phyloP scores from a whole-genome alignment of 78 protist species.

The Goniomonas avonlea region DNA sequence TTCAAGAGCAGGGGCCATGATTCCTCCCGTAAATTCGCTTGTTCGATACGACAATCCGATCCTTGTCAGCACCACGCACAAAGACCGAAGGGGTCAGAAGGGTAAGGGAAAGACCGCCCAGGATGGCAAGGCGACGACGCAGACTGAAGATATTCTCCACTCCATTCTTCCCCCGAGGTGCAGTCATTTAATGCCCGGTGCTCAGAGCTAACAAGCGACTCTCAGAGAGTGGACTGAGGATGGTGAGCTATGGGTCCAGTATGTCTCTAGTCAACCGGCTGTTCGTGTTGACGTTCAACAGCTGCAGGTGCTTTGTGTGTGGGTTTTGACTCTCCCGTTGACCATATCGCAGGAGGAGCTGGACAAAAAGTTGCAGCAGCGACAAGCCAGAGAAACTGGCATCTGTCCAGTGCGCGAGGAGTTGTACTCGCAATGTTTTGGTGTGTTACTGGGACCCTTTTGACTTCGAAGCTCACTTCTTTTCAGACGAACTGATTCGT shows the following conservation, averaged over 20 bases:
- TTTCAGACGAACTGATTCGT: constrained; percentile 42
- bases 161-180: constrained; percentile 49
- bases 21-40: neutral
- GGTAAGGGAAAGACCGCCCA: too few relatives aligned
- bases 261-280: constrained; percentile 37
- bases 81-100: too few relatives aligned
- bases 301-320: constrained; percentile 10
- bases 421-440: constrained; percentile 38
- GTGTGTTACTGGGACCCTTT: neutral
- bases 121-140: too few relatives aligned
- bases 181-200: neutral
- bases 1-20: too few relatives aligned
- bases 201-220: neutral
- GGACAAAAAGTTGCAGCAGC: constrained; percentile 3
- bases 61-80: too few relatives aligned
- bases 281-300: constrained; percentile 39
- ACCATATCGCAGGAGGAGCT: constrained; percentile 1
- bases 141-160: constrained; percentile 44
- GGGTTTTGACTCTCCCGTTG: neutral
- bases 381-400: constrained; percentile 37
- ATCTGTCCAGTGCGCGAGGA: constrained; percentile 43
- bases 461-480: neutral
- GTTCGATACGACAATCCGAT: too few relatives aligned
- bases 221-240: constrained; percentile 27
- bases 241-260: constrained; percentile 44